A percentile compares a stretch with the other conserved stretches of the same genome.
Conservation (phyloP, 208 protist species). For the Porcisia hertigi region DNA sequence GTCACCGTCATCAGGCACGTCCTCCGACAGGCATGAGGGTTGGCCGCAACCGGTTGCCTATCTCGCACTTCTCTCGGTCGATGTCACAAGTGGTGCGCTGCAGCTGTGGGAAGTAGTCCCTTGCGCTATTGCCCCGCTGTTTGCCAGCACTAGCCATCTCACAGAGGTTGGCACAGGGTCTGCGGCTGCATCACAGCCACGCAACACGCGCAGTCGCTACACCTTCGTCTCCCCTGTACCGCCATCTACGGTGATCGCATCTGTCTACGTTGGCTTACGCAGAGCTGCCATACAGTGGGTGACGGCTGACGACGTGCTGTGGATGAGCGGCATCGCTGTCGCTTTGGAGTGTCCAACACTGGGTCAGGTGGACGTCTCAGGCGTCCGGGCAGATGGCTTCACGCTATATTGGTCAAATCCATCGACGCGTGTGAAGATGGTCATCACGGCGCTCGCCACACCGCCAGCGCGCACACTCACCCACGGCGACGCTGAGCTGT, state of each 20-base stretch:
- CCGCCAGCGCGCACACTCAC: background rate
- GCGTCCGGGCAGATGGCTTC: conserved; percentile 10
- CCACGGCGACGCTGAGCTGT: background rate
- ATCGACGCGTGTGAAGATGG: conserved; percentile 9
- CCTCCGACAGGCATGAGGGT: background rate
- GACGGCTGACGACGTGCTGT: conserved; percentile 5
- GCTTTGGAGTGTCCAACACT: conserved; percentile 13
- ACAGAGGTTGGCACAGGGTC: background rate
- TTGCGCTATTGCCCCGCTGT: conserved; percentile 2
- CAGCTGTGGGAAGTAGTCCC: conserved; percentile 2
- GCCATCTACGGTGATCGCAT: conserved; percentile 6
- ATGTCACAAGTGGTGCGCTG: conserved; percentile 4
- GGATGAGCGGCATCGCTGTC: conserved; percentile 17
- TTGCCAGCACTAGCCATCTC: background rate
- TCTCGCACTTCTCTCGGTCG: conserved; percentile 9
- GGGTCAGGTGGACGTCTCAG: conserved; percentile 8
- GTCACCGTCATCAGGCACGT: background rate
- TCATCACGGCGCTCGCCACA: conserved; percentile 11
- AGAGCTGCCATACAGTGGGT: background rate
- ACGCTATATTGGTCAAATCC: conserved; percentile 2
- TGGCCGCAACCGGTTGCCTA: background rate
- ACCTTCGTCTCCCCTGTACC: conserved; percentile 2
- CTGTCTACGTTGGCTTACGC: conserved; percentile 18
- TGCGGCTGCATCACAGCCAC: background rate
- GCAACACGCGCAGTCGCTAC: background rate